These are phyloP conservation scores for Quercus berberidifolia DNA, from an alignment of 306 rosid species.

Conservation along the genomic window DNA sequence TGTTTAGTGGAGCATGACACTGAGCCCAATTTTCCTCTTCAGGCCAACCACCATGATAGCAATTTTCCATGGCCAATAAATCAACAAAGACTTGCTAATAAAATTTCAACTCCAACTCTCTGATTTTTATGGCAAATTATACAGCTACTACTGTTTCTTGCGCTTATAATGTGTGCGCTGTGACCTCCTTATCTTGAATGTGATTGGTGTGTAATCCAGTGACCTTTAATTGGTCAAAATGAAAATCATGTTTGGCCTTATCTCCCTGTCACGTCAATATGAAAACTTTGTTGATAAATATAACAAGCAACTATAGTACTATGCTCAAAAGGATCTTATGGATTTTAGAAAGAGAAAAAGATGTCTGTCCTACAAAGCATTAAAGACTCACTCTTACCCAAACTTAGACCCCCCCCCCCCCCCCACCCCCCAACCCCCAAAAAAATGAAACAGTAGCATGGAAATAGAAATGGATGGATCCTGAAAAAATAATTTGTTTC, in stretches of 20 bases:
- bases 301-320: slow-evolving; percentile 11
- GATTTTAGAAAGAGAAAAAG: not conserved
- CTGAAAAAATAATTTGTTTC: not conserved
- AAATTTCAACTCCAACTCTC: slow-evolving; percentile 9
- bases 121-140: slow-evolving; percentile 42
- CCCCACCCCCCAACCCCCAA: not conserved
- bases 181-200: slow-evolving; percentile 51
- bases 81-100: slow-evolving; percentile 15
- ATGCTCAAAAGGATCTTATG: slow-evolving; percentile 19
- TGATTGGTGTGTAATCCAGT: slow-evolving; percentile 54
- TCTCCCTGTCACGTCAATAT: slow-evolving; percentile 52
- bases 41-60: slow-evolving; percentile 42
- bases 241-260: slow-evolving; percentile 54
- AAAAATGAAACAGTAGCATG: slow-evolving; percentile 10
- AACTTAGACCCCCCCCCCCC: not conserved
- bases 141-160: slow-evolving; percentile 49
- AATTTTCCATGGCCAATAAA: slow-evolving; percentile 51
- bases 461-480: not conserved
- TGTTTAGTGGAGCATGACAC: slow-evolving; percentile 24
- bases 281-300: slow-evolving; percentile 24
- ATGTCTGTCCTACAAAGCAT: not conserved
- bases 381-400: slow-evolving; percentile 20
- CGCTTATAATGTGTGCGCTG: slow-evolving; percentile 35
- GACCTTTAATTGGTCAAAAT: slow-evolving; percentile 54
- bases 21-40: slow-evolving; percentile 19